Conservation (phyloP, 371 early-diverging fungal species). For the Rhizomucor pusillus region DNA sequence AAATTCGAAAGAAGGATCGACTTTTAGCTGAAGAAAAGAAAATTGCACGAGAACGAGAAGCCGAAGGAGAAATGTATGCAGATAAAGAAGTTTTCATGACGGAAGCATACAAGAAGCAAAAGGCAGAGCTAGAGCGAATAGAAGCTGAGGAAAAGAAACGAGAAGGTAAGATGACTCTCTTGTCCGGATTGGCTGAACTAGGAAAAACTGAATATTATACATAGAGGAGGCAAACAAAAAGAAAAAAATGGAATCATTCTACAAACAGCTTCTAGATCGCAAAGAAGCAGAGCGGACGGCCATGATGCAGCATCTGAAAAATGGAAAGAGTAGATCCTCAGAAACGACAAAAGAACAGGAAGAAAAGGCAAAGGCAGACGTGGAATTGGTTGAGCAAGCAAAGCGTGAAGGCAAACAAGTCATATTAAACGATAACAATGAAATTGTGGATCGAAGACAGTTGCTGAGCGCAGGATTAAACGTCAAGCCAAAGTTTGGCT, state of each 20-base stretch:
- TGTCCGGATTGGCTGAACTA: not conserved
- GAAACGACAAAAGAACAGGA: constrained; percentile 6
- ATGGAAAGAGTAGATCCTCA: constrained; percentile 6
- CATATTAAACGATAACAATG: constrained; percentile 68
- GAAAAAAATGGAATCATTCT: constrained; percentile 41
- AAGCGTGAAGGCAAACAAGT: constrained; percentile 50
- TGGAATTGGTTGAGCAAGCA: constrained; percentile 40
- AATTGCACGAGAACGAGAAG: constrained; percentile 70
- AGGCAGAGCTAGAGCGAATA: constrained; percentile 73
- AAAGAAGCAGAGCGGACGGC: constrained; percentile 38
- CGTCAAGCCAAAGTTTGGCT: constrained; percentile 47
- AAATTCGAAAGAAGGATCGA: constrained; percentile 80
- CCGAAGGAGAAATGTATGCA: constrained; percentile 51
- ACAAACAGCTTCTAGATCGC: constrained; percentile 40
- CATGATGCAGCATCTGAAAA: constrained; percentile 27
- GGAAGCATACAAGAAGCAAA: constrained; percentile 75
- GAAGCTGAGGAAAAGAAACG: constrained; percentile 79
- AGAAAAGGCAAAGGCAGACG: constrained; percentile 18
- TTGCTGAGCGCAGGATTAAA: constrained; percentile 80
- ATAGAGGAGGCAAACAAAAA: constrained; percentile 29
- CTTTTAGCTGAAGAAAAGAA: constrained; percentile 79
- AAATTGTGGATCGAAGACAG: constrained; percentile 80
- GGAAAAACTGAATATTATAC: not conserved
- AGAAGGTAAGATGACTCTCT: constrained; percentile 33
- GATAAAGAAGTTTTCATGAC: constrained; percentile 89